Base-by-base conservation (phyloP, 345 rosid genomes). In the Cardamine occulta region DNA sequence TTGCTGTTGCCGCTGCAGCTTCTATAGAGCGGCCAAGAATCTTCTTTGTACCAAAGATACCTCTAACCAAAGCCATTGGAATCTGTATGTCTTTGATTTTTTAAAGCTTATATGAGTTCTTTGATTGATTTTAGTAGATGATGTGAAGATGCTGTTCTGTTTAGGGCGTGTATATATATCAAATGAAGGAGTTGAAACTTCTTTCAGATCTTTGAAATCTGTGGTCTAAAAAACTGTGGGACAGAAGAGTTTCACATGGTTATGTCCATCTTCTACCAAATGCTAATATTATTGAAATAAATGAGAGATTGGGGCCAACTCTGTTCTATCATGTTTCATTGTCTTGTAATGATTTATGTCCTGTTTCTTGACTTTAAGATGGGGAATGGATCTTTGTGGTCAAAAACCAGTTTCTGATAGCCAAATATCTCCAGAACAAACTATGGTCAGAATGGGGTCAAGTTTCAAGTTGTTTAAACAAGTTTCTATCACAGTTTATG, bases 51-150 rank as follows among this genome's bases (percentile, higher is more conserved):
- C 55, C 44, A 2, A 73, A 26, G 18, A 63, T 15, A 63, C 69
- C 12, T 73, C 76, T 73, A 29, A 63, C 53, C 12, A 73, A 53
- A 53, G 76, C 45, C 76, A 73, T 73, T 49, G 40, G 8, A 1
- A 1, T 53, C 1, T 63, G n/a, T 2, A 53, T 40, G 24, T 40
- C 34, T 73, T 35, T 18, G 55, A 1, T 54, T 28, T 26, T 47
- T 39, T 62, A 24, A 71, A 59, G 60, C 19, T 49, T 62, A 23
- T 40, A 8, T 45, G 10, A 66, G 32, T 31, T 66, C 14, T 65
- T 65, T 18, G 11, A 31, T 31, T 48, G 3, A 15, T 65, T 34
- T 5, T 18, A 6, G 19, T 31, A 32, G 17, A 11, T 49, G 58
- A 49, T 49, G 31, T 49, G 37, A 24, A 63, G 6, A 45, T 64